Evolutionary conservation across 805 yeast species (phyloP), one percentile per base, ranked within the genome.

Genomic region (Candida takata): DNA sequence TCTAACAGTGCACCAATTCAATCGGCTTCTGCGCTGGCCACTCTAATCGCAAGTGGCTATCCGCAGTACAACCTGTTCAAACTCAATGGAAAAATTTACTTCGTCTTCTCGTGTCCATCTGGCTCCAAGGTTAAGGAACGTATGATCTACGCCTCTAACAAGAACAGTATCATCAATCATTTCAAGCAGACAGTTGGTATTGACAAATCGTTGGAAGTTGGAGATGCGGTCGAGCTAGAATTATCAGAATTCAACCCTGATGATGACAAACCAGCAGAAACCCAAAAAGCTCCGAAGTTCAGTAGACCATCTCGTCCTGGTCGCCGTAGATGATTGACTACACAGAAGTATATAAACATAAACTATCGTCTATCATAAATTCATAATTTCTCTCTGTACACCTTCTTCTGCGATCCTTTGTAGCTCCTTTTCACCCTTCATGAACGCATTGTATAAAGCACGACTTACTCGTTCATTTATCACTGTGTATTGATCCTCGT

Each of bases 71-170:
- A 74, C 21, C 44, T 84, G 18, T 71, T 70, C 52, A 69, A 64
- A 33, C 64, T 64, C 42, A 60, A 61, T 2, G 60, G 54, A 2
- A 57, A 65, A 30, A 48, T 51, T 26, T 74, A 73, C 24, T 87
- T 90, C 56, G 74, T 88, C 23, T 85, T 85, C 55, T 70, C 90
- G 7, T 88, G 96, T 58, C 97, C 98, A 4, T 77, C 94, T 0
- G 87, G 88, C 2, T 80, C 95, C 29, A 79, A 78, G 59, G 92
- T 92, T 27, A 83, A 80, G 57, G 92, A 87, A 35, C 72, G 97
- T 49, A 90, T 90, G 97, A 57, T 87, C 34, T 86, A 87, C 52
- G 97, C 98, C 1, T 74, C 95, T 3, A 81, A 80, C 42, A 81
- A 78, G 52, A 69, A 67, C 35, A 82, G 80, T 7, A 68, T 82